Percentiles rank a stretch among this genome's conserved stretches.
Evolutionary conservation across 108 stramenopile species (phyloP).

Genomic region (Phaeodactylum tricornutum): DNA sequence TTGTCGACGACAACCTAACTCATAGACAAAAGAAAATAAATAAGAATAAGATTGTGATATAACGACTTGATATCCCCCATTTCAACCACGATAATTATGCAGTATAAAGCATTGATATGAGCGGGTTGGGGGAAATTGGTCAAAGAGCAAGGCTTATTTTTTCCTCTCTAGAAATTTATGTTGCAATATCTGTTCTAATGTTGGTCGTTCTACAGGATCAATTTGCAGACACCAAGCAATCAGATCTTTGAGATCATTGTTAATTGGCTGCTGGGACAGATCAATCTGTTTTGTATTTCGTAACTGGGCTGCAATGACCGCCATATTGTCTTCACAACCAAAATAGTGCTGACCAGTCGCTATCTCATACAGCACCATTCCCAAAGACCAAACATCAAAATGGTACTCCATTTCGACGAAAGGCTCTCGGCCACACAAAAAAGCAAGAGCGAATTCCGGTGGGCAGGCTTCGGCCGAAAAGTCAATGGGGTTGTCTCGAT

Average conservation of each 20-base stretch:
- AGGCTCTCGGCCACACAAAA: slow-evolving; percentile 23
- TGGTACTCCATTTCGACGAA: slow-evolving; percentile 23
- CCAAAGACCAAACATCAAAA: slow-evolving; percentile 71
- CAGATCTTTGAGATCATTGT: slow-evolving; percentile 1
- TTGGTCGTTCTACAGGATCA: slow-evolving; percentile 1
- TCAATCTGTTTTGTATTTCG: neutral
- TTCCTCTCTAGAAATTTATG: slow-evolving; percentile 5
- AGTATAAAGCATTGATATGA: too few relatives aligned
- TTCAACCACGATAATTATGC: too few relatives aligned
- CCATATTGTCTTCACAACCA: slow-evolving; percentile 1
- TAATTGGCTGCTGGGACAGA: neutral
- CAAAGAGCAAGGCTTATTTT: too few relatives aligned
- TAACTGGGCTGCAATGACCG: neutral
- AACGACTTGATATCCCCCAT: too few relatives aligned
- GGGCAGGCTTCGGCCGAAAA: slow-evolving; percentile 38
- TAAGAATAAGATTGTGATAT: too few relatives aligned
- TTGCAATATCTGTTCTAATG: neutral
- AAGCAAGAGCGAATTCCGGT: slow-evolving; percentile 26
- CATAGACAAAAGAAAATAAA: too few relatives aligned
- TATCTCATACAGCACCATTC: slow-evolving; percentile 69
- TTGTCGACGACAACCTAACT: too few relatives aligned
- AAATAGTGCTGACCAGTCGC: slow-evolving; percentile 31
- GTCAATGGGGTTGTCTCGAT: slow-evolving; percentile 31
- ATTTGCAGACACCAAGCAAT: slow-evolving; percentile 1
- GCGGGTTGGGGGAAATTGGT: too few relatives aligned